Evolutionary conservation across 2,329 filamentous ascomycete species (phyloP), one percentile per base, ranked within the genome.

Genomic region (Mollisia scopiformis): DNA sequence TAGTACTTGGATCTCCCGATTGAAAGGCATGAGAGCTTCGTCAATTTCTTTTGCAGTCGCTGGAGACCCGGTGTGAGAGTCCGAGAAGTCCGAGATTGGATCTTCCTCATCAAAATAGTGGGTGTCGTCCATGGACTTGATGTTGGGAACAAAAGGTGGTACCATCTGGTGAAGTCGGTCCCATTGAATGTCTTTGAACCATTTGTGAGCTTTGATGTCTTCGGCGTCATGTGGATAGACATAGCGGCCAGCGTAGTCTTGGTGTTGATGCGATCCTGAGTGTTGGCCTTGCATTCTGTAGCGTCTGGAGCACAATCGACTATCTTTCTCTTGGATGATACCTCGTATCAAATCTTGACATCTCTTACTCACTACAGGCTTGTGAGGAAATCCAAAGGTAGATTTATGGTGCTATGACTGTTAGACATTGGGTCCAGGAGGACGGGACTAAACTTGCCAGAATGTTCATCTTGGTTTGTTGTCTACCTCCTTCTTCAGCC

Each of bases 61-160:
- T 21, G 64, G 39, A 11, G 61, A 50, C 7, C 23, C 52, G 5
- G 55, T 43, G 4, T 65, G 46, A 6, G 82, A 84, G 28, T 82
- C 80, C 2, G 83, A 80, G 80, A 82, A 80, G 68, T 90, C 87
- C 33, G 84, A 86, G 55, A 94, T 86, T 28, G 88, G 81, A 41
- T 91, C 87, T 65, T 92, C 91, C 61, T 93, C 89, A 61, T 97
- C 91, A 71, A 98, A 98, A 73, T 97, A 98, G 69, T 90, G 91
- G 1, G 93, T 95, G 72, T 93, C 90, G 55, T 90, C 88, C 65
- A 82, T 79, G 30, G 80, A 79, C 39, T 80, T 80, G 25, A 97
- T 87, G 10, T 86, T 82, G 0, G 94, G 94, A 0, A 96, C 79
- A 69, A 96, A 94, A 0, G 93, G 93, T 0, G 94, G 93, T 8